Evolutionary conservation across 2,329 filamentous ascomycete genomes (phyloP).

Genomic region (Ceratocystis diversiconidia): DNA sequence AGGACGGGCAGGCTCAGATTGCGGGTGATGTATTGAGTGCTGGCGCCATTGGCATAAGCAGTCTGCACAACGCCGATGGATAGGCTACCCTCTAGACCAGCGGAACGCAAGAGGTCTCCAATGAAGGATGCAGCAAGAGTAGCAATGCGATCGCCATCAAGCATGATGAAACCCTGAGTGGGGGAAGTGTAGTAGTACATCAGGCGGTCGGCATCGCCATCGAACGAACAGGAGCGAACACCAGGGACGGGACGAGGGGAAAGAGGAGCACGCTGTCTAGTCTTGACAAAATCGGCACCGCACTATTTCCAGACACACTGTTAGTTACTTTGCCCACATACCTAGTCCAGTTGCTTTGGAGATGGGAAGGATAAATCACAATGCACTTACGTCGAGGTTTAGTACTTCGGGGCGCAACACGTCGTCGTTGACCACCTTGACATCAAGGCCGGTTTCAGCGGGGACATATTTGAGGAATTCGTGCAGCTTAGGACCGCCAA

Average conservation of each 20-base stretch:
- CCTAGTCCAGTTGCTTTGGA: too few species aligned
- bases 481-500: constrained; percentile 78
- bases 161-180: constrained; percentile 71
- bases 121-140: constrained; percentile 90
- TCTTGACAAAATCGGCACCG: constrained; percentile 95
- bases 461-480: constrained; percentile 77
- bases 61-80: constrained; percentile 94
- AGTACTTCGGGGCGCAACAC: constrained; percentile 78
- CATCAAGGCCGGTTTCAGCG: constrained; percentile 54
- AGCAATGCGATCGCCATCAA: constrained; percentile 93
- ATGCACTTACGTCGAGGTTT: constrained; percentile 62
- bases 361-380: background rate
- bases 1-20: constrained; percentile 78
- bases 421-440: constrained; percentile 85
- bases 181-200: constrained; percentile 89
- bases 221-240: constrained; percentile 76
- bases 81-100: constrained; percentile 64
- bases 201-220: constrained; percentile 88
- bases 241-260: constrained; percentile 62
- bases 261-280: constrained; percentile 78
- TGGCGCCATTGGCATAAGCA: constrained; percentile 91
- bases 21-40: constrained; percentile 81
- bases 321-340: background rate
- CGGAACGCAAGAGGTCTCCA: constrained; percentile 67
- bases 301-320: constrained; percentile 38